Conservation (phyloP, 2,329 filamentous ascomycete genomes). For the Apiospora marii region DNA sequence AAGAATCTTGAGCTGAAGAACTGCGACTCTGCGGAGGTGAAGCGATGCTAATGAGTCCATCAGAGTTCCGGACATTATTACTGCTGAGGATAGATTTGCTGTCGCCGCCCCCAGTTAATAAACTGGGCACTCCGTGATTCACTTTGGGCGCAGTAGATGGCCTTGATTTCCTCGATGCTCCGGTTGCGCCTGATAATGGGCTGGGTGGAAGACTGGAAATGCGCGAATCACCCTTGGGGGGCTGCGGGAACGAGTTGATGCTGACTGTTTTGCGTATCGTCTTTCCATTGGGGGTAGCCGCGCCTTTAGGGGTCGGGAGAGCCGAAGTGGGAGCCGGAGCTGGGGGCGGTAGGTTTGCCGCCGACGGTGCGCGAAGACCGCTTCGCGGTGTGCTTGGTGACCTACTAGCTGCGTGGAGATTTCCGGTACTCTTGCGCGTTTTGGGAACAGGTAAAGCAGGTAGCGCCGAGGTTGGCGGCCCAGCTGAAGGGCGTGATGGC, state of each 20-base stretch:
- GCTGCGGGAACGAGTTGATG: slow-evolving; percentile 93
- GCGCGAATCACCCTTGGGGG: slow-evolving; percentile 72
- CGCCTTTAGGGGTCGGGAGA: slow-evolving; percentile 63
- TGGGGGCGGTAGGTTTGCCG: slow-evolving; percentile 58
- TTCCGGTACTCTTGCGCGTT: slow-evolving; percentile 71
- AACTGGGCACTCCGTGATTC: slow-evolving; percentile 69
- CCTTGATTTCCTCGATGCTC: slow-evolving; percentile 59
- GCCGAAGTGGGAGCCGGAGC: slow-evolving; percentile 60
- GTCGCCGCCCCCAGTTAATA: slow-evolving; percentile 81
- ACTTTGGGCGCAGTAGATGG: slow-evolving; percentile 62
- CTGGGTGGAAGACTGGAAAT: slow-evolving; percentile 68
- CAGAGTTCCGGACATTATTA: slow-evolving; percentile 71
- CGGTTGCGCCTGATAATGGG: slow-evolving; percentile 61
- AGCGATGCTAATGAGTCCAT: slow-evolving; percentile 77
- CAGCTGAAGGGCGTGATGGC: slow-evolving; percentile 71
- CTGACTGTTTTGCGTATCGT: slow-evolving; percentile 87
- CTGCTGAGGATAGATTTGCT: slow-evolving; percentile 74
- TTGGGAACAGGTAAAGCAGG: slow-evolving; percentile 79
- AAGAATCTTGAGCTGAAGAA: slow-evolving; percentile 91
- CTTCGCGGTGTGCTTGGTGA: slow-evolving; percentile 61
- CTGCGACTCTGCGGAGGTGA: slow-evolving; percentile 89
- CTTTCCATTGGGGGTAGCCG: slow-evolving; percentile 68
- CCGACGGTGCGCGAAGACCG: slow-evolving; percentile 66
- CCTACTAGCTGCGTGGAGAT: slow-evolving; percentile 51
- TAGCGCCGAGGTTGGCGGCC: slow-evolving; percentile 74